Base-by-base conservation (phyloP, 352 stramenopile species). In the Blastocystis sp. region DNA sequence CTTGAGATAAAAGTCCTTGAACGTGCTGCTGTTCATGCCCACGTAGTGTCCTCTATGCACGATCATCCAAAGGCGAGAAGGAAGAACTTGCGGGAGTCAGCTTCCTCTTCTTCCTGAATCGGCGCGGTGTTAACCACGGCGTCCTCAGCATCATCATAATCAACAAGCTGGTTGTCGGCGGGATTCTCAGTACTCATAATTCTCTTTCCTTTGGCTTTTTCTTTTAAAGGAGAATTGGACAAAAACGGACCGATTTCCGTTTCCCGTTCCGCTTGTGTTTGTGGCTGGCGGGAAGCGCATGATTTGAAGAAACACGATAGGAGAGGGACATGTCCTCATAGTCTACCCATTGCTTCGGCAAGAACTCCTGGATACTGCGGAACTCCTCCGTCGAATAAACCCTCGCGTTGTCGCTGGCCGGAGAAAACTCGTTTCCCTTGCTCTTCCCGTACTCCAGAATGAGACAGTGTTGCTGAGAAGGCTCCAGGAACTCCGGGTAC, bases 1-100 rank as follows among this genome's bases (percentile, higher is more conserved):
- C 92, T 99, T 99, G 60, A 99, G 91, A 90, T 99, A 96, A 89
- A 99, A 99, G 91, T 99, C 97, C 89, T 97, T 97, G 92, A 99
- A 99, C 90, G 96, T 96, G 43, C 95, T 98, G 76, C 94, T 96
- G 91, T 99, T 96, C 90, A 99, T 98, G 89, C 96, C 96, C 86
- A 98, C 96, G 91, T 99, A 99, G 91, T 99, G 96, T 70, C 96
- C 97, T 93, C 95, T 98, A 82, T 19, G n/a, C 21, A 62, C 14
- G n/a, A 77, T 78, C 23, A 88, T 28, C 43, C 23, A 66, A 77
- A 28, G 21, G 10, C 28, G 38, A 77, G 23, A 43, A 78, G 23
- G 38, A 60, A 28, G 21, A 78, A 84, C 74, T 84, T 84, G 74
- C 53, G 48, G 53, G 74, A 34, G 56, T 84, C 74, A 14, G 56